Evolutionary conservation across 176 grass and related monocot species (phyloP).

Genomic region (Oryza glaberrima): DNA sequence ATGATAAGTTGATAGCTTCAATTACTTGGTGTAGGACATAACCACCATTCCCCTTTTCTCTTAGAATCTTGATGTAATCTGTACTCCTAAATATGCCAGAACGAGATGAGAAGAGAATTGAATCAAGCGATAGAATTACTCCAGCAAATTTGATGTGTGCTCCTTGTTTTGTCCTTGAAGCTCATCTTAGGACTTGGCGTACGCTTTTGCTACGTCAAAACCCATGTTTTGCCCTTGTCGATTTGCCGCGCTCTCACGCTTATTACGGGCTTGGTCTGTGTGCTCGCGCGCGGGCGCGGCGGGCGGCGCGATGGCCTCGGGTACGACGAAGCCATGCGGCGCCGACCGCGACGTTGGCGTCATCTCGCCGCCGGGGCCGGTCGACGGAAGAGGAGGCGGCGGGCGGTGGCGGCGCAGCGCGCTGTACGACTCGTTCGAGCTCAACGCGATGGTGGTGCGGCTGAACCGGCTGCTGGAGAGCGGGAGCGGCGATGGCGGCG

Average conservation of each 20-base stretch:
- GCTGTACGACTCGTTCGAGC: constrained; percentile 74
- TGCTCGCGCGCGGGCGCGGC: background rate
- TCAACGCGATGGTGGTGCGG: constrained; percentile 55
- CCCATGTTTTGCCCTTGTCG: constrained; percentile 5
- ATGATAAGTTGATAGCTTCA: background rate
- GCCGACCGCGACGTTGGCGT: background rate
- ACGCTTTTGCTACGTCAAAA: background rate
- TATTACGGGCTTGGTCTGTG: background rate
- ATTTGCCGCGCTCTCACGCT: background rate
- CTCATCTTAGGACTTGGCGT: constrained; percentile 13
- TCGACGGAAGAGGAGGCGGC: background rate
- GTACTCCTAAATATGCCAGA: background rate
- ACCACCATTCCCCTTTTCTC: background rate
- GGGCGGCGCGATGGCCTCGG: background rate
- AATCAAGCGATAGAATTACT: background rate
- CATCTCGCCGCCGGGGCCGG: background rate
- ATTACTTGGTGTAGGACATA: background rate
- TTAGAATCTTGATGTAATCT: constrained; percentile 7
- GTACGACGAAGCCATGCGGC: background rate
- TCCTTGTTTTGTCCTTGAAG: background rate
- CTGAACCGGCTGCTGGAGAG: constrained; percentile 44
- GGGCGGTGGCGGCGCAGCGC: constrained; percentile 30
- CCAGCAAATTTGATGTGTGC: no score
- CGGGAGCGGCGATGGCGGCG: no score
- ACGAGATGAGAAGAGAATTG: background rate